Evolutionary conservation across 1,139 yeast species (phyloP).

Genomic region (Geotrichum carabidarum): DNA sequence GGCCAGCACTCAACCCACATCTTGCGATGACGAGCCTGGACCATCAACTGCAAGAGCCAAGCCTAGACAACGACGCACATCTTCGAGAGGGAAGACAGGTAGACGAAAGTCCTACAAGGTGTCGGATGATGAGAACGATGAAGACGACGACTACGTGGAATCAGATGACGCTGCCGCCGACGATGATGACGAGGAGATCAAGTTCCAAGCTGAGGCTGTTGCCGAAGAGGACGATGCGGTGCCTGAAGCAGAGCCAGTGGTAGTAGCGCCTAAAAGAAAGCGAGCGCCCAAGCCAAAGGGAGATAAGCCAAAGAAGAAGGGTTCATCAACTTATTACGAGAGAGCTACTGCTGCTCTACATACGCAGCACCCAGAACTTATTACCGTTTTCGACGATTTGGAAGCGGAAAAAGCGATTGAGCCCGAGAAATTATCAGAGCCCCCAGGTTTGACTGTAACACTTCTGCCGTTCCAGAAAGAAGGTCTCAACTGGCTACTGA

Average conservation of each 20-base stretch:
- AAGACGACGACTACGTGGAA: background rate
- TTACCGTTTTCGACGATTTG: slow-evolving; percentile 64
- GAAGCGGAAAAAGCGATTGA: slow-evolving; percentile 40
- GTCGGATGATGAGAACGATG: background rate
- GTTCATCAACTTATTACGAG: slow-evolving; percentile 18
- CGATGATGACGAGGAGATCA: slow-evolving; percentile 1
- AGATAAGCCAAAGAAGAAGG: background rate
- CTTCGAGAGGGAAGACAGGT: background rate
- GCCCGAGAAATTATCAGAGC: slow-evolving; percentile 66
- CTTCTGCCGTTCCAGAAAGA: slow-evolving; percentile 88
- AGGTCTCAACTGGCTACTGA: slow-evolving; percentile 81
- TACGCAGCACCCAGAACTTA: slow-evolving; percentile 72
- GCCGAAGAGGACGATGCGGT: background rate
- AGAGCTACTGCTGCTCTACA: slow-evolving; percentile 53
- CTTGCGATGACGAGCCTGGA: slow-evolving; percentile 11
- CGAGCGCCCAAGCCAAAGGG: background rate
- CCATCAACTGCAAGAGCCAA: slow-evolving; percentile 1
- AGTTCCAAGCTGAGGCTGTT: background rate
- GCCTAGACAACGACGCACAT: background rate
- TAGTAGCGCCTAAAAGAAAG: slow-evolving; percentile 4
- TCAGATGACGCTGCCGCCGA: background rate
- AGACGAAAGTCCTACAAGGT: background rate
- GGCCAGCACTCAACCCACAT: slow-evolving; percentile 13
- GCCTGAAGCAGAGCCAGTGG: background rate
- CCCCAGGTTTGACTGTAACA: slow-evolving; percentile 66